Base-by-base conservation (phyloP, 495 filamentous ascomycete genomes). In the Podospora anserina region DNA sequence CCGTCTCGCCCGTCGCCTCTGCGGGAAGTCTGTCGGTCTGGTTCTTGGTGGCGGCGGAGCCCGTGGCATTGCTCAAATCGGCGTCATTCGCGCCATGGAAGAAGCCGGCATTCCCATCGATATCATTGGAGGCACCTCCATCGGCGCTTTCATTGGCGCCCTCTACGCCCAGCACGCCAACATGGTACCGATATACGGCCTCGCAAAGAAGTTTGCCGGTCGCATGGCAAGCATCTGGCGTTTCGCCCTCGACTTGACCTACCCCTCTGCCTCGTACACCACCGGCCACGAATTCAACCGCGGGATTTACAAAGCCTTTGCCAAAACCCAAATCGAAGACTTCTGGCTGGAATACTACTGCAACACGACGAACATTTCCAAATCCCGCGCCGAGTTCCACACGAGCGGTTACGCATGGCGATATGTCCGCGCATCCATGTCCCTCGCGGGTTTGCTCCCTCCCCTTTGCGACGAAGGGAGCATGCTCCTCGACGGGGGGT, bases 311-410 rank as follows among this genome's bases (percentile, higher is more conserved):
- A 98, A 98, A 80, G 93, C 95, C 0, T 97, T 99, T 78, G 94
- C 93, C 9, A 91, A 96, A 69, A 90, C 91, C 53, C 95, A 97
- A 77, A 98, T 99, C 65, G 95, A 99, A 80, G 96, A 98, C 76
- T 97, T 98, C 76, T 98, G 95, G 95, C 87, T 99, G 18, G 92
- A 96, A 68, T 99, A 93, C 80, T 99, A 98, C 83, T 98, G 96
- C 84, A 99, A 99, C 77, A 97, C 94, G 0, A 98, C 96, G 28
- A 98, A 97, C 73, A 98, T 99, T 80, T 92, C 88, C 80, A 94
- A 93, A 73, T 92, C 89, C 53, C 88, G 93, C 7, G 87, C 88
- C 3, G 93, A 98, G 75, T 92, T 93, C 77, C 95, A 99, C 79
- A 97, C 91, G 1, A 93, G 89, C 34, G 95, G 95, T 5, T 98